These are phyloP conservation scores for Chenopodium suecicum DNA, from an alignment of 148 eudicot genomes.

Conservation along the genomic window DNA sequence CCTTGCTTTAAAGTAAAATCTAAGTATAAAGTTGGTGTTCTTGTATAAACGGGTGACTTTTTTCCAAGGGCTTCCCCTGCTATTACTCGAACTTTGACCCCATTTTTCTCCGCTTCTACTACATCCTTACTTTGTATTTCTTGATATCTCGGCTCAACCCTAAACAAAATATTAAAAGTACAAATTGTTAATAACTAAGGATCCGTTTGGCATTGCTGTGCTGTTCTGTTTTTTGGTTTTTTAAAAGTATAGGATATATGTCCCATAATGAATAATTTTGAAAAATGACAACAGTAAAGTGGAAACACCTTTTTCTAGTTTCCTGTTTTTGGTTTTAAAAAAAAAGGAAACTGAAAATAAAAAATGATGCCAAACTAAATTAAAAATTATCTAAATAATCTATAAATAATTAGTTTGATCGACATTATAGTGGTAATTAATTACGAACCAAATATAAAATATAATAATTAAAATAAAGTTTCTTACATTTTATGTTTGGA, in stretches of 20 bases:
- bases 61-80: conserved; percentile 83
- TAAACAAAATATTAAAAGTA: not conserved
- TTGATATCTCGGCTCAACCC: conserved; percentile 90
- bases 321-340: no score
- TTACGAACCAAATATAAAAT: not conserved
- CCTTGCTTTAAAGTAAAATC: conserved; percentile 78
- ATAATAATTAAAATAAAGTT: not conserved
- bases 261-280: no score
- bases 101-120: conserved; percentile 50
- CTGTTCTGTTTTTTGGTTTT: no score
- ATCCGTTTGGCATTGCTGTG: no score
- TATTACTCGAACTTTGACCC: conserved; percentile 65
- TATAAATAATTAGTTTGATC: not conserved
- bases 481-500: conserved; percentile 79
- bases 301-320: no score
- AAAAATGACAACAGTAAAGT: no score
- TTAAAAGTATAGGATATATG: no score
- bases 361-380: no score
- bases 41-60: conserved; percentile 56
- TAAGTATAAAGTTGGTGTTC: conserved; percentile 76
- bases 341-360: no score
- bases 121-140: conserved; percentile 61
- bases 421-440: not conserved
- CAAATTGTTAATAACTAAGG: no score
- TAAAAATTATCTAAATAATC: no score